A percentile compares a stretch with the other conserved stretches of the same genome.
Evolutionary conservation across 768 basidiomycete species (phyloP).

Genomic region (Suillus tomentosus): DNA sequence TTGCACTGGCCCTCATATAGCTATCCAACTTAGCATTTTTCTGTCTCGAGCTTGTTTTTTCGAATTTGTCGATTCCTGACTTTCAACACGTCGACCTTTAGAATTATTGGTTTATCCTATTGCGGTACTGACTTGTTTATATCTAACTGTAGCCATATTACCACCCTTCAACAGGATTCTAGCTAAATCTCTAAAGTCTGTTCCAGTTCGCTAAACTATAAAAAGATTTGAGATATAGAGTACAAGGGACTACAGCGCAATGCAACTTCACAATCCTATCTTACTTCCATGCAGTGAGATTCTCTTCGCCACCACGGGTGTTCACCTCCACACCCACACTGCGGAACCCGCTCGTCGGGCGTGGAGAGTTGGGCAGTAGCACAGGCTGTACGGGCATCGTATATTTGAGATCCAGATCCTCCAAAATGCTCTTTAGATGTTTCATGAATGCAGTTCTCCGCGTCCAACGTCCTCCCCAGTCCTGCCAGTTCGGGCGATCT

Average conservation of each 20-base stretch:
- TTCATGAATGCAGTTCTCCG: constrained; percentile 79
- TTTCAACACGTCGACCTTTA: neutral
- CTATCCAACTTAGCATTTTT: neutral
- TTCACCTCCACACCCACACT: constrained; percentile 15
- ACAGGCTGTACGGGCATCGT: constrained; percentile 74
- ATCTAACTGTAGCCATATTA: constrained; percentile 19
- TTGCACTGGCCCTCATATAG: neutral
- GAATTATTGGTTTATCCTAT: constrained; percentile 1
- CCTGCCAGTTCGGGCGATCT: constrained; percentile 86
- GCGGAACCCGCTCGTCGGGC: neutral
- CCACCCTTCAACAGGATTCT: constrained; percentile 39
- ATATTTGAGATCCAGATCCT: constrained; percentile 75
- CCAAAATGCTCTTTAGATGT: constrained; percentile 65
- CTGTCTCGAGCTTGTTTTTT: neutral
- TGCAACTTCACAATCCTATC: neutral
- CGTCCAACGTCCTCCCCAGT: constrained; percentile 81
- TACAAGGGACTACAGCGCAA: neutral
- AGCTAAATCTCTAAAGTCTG: neutral
- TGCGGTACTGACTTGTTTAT: constrained; percentile 9
- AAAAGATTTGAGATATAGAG: neutral
- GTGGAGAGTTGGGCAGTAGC: constrained; percentile 42
- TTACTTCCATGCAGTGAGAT: constrained; percentile 7
- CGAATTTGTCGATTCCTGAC: neutral
- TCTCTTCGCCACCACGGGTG: constrained; percentile 13
- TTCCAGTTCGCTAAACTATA: neutral